Base-by-base conservation (phyloP, 2,329 filamentous ascomycete genomes). In the Rhytidhysteron rufulum region DNA sequence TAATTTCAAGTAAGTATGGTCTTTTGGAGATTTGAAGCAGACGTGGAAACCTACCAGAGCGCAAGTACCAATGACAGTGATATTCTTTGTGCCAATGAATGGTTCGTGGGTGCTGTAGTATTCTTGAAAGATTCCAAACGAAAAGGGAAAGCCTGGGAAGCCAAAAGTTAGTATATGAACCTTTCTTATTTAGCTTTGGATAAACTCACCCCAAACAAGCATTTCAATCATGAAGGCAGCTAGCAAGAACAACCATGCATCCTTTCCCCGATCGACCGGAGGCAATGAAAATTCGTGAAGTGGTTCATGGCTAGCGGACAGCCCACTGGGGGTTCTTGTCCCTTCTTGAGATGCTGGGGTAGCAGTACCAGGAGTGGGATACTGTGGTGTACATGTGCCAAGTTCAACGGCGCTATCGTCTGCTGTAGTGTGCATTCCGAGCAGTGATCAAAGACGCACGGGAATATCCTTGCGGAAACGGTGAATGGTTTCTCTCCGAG, bases 41-140 rank as follows among this genome's bases (percentile, higher is more conserved):
- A 36, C 18, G 80, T 29, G 82, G 65, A 50, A 81, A 82, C 65
- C 79, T 57, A 71, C 77, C 77, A 77, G 77, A 3, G 80, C 71
- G 40, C 75, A 79, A 2, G 82, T 86, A 1, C 83, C 83, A 39
- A 87, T 79, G 11, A 80, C 69, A 21, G 82, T 73, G 36, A 85
- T 79, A 20, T 71, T 67, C 0, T 72, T 57, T 7, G 57, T 71
- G 2, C 72, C 72, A 3, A 66, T 63, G 40, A 86, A 86, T 1
- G 78, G 75, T 4, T 71, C 71, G 42, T 82, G 72, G 2, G 69
- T 74, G 25, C 70, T 75, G 58, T 87, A 87, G 60, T 85, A 83
- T 37, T 82, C 74, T 50, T 86, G 82, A 53, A 88, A 86, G 18
- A 88, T 73, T 31, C 83, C 84, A 56, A 82, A 88, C 0, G 80